Evolutionary conservation across 108 stramenopile species (phyloP), one percentile per base, ranked within the genome.

Genomic region (Mediolabrus comicus): DNA sequence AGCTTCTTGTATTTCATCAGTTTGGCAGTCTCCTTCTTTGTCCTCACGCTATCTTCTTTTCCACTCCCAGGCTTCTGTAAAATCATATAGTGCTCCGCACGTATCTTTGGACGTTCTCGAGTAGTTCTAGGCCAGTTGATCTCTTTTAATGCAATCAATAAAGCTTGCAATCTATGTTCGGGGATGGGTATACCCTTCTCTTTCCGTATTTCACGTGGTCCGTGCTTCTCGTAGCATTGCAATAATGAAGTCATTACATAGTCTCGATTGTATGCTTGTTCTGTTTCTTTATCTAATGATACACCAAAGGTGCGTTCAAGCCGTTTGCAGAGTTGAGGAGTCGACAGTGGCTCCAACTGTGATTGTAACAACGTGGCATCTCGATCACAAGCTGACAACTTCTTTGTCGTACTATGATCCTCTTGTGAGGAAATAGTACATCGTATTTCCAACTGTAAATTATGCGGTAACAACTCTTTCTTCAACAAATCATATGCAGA

Each of bases 11-110:
- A 78, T 31, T 73, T 74, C 31, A 58, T 38, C 22, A 86, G 46
- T 61, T 87, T 90, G 24, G 65, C 74, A 24, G 75, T 74, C 51
- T 81, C 85, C 49, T 61, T 67, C 43, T 51, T 62, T 9, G 80
- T 79, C 53, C 79, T 83, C 11, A 33, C 53, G 38, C 79, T 71
- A 5, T 65, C 55, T 11, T 57, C 32, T 26, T 53, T 65, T 27
- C 65, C 62, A 31, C 38, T 70, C 1, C 75, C 67, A 26, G 58
- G 73, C 26, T 33, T 71, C 73, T 67, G 81, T 14, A 89, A 64
- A 19, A 86, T 89, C 79, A 86, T 80, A 63, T 89, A 89, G n/a
- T 80, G 36, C 46, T 85, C 65, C 0, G 88, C 88, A 22, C 52
- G 31, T n/a, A 86, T 86, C 56, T 72, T 80, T 17, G 81, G 83